Evolutionary conservation across 2,329 filamentous ascomycete genomes (phyloP).

Genomic region (Fusarium buxicola): DNA sequence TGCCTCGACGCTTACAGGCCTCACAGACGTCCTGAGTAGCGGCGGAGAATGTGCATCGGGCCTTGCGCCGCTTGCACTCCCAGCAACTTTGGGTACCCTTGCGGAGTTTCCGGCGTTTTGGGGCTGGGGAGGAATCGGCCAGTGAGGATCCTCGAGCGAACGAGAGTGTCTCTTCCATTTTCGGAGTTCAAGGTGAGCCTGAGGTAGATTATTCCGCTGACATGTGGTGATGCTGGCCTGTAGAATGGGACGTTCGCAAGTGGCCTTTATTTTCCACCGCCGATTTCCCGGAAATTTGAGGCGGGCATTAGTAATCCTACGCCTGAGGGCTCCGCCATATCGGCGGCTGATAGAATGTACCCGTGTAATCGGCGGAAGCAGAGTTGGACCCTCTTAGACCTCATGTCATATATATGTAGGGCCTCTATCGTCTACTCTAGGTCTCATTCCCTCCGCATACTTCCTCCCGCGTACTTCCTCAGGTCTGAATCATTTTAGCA

Average conservation of each 20-base stretch:
- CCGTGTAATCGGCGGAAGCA: slow-evolving; percentile 8
- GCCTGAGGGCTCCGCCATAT: background rate
- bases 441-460: too few relatives aligned
- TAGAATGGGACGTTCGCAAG: background rate
- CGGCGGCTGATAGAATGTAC: background rate
- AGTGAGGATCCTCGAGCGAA: slow-evolving; percentile 3
- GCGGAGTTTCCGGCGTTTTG: slow-evolving; percentile 51
- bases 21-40: slow-evolving; percentile 55
- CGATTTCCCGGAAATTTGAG: slow-evolving; percentile 27
- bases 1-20: slow-evolving; percentile 58
- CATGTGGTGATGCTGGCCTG: background rate
- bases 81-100: slow-evolving; percentile 70
- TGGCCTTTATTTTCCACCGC: too few relatives aligned
- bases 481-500: background rate
- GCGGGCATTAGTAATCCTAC: slow-evolving; percentile 18
- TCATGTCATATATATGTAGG: background rate
- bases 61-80: slow-evolving; percentile 69
- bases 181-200: background rate
- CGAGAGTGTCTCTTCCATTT: slow-evolving; percentile 20
- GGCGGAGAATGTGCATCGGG: slow-evolving; percentile 59
- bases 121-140: slow-evolving; percentile 10
- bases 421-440: background rate
- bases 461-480: too few relatives aligned
- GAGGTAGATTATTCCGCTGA: background rate
- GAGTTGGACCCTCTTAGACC: background rate